Percentiles rank a stretch among this genome's conserved stretches.
Evolutionary conservation across 495 filamentous ascomycete species (phyloP).

Genomic region (Penicillium cosmopolitanum): DNA sequence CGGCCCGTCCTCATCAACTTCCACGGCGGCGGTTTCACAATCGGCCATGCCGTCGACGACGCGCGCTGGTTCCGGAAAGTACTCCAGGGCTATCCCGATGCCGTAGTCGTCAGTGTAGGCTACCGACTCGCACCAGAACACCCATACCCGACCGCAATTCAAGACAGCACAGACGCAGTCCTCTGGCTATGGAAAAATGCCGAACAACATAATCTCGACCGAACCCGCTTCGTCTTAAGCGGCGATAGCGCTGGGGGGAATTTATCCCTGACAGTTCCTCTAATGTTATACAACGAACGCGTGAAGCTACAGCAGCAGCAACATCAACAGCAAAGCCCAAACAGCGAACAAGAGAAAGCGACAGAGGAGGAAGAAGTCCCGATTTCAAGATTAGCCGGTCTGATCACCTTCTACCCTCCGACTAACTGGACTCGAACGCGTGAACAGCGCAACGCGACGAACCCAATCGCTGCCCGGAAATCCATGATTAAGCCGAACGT

Average conservation of each 20-base stretch:
- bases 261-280: slow-evolving; percentile 68
- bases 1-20: slow-evolving; percentile 27
- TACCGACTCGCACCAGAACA: slow-evolving; percentile 45
- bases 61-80: slow-evolving; percentile 24
- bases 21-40: slow-evolving; percentile 44
- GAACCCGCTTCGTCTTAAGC: slow-evolving; percentile 60
- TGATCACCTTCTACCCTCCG: slow-evolving; percentile 72
- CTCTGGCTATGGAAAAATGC: slow-evolving; percentile 56
- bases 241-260: slow-evolving; percentile 81
- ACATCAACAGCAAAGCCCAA: slow-evolving; percentile 13
- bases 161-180: slow-evolving; percentile 64
- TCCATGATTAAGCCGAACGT: slow-evolving; percentile 18
- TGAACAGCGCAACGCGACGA: slow-evolving; percentile 38
- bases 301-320: slow-evolving; percentile 19
- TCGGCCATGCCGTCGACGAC: slow-evolving; percentile 36
- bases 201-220: slow-evolving; percentile 50
- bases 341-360: background rate
- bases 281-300: slow-evolving; percentile 52
- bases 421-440: slow-evolving; percentile 73
- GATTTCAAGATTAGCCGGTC: slow-evolving; percentile 37
- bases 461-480: slow-evolving; percentile 18
- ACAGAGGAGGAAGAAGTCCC: background rate
- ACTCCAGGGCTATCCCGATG: slow-evolving; percentile 7
- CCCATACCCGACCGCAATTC: slow-evolving; percentile 54
- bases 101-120: slow-evolving; percentile 31